A percentile compares a stretch with the other conserved stretches of the same genome.
Conservation (phyloP, 176 grass and related monocot species). For the Oryza glumipatula region DNA sequence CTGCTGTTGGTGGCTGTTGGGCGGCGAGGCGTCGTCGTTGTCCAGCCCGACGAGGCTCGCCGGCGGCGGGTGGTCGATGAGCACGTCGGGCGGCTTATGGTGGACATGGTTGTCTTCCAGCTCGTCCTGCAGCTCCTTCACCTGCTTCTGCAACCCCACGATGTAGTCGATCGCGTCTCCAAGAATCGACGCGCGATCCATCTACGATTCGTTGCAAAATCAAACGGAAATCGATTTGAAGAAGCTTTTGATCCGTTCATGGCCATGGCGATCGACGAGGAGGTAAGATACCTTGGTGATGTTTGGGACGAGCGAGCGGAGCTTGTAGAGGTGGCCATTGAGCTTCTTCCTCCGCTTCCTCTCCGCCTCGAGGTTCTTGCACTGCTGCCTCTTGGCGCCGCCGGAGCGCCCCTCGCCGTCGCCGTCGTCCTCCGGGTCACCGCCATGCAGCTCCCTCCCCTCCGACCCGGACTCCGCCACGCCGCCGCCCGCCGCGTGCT, state of each 20-base stretch:
- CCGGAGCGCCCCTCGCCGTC: constrained; percentile 42
- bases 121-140: constrained; percentile 87
- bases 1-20: constrained; percentile 2
- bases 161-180: constrained; percentile 97
- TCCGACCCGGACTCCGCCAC: constrained; percentile 68
- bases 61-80: constrained; percentile 48
- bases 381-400: constrained; percentile 76
- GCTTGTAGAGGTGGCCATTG: constrained; percentile 73
- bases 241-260: neutral
- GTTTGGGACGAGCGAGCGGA: constrained; percentile 88
- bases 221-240: neutral
- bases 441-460: constrained; percentile 63
- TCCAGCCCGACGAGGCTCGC: constrained; percentile 51
- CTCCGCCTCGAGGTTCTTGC: constrained; percentile 88
- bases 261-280: neutral
- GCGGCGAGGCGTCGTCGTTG: constrained; percentile 45
- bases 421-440: constrained; percentile 67
- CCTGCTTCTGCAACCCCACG: constrained; percentile 77
- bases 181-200: constrained; percentile 90
- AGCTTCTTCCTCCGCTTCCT: constrained; percentile 83
- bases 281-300: constrained; percentile 72
- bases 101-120: constrained; percentile 58
- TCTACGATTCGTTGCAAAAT: constrained; percentile 35
- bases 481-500: constrained; percentile 32
- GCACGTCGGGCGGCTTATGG: constrained; percentile 51